Base-by-base conservation (phyloP, 164 flowering plant genomes). In the Piper longum region DNA sequence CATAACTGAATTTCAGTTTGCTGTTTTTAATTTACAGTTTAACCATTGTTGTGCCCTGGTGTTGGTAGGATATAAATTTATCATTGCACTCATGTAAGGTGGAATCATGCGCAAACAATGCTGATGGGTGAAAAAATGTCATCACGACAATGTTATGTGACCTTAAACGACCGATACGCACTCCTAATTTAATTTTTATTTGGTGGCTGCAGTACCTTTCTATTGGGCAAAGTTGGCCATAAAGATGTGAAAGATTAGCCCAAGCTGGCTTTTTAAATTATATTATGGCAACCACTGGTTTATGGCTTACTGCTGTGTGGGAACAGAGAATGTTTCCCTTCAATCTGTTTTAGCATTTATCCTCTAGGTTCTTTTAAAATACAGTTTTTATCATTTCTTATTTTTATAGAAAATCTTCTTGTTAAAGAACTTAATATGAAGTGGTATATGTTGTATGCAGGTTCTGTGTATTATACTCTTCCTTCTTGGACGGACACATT, bases 181-280 rank as follows among this genome's bases (percentile, higher is more conserved):
- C 52, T 45, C 36, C 59, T 5, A 54, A 43, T 57, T 61, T 19
- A 9, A 13, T n/a, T 45, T 60, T 40, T 40, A 48, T n/a, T 66
- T 41, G 57, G 43, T 56, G 63, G 17, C 67, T 79, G 70, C 87
- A 90, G 96, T 77, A 81, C 97, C 54, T 88, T 93, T 78, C 77
- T 93, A 69, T 45, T 73, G 18, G 96, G 97, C 68, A 93, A 90
- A 75, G 76, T 77, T 67, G 90, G 97, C 68, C 99, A 93, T 73
- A 93, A 90, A 75, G 97, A 93, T 74, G 97, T 93, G 2, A 90
- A 88, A 72, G 97, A 90, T 79, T n/a, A 88, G 96, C 78, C 78
- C 79, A 56, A 88, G 70, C 70, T 90, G 97, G 97, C 88, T 93
- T 63, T 86, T 93, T 73, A 87, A 67, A 77, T 67, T 73, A 56